A percentile compares a stretch with the other conserved stretches of the same genome.
Conservation (phyloP, 2,329 filamentous ascomycete species). For the Aspergillus uvarum region DNA sequence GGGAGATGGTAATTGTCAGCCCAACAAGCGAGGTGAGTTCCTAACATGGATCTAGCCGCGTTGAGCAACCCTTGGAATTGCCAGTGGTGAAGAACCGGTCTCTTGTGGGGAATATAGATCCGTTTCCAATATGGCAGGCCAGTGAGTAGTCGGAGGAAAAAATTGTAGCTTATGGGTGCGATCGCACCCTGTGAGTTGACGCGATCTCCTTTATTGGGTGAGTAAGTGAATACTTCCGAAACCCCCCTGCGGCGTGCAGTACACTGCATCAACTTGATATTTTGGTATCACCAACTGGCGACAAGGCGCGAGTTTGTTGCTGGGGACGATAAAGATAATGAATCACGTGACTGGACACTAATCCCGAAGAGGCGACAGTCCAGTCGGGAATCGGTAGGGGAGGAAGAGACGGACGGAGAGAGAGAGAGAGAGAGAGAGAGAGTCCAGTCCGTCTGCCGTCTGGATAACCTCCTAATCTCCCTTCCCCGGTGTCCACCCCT, state of each 20-base stretch:
- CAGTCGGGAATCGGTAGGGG: slow-evolving; percentile 21
- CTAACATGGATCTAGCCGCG: no score
- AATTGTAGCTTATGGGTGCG: background rate
- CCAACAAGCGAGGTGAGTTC: no score
- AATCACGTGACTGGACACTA: slow-evolving; percentile 23
- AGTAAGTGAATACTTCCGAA: background rate
- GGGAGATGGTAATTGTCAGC: no score
- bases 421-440: background rate
- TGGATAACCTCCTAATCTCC: slow-evolving; percentile 26
- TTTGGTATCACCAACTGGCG: slow-evolving; percentile 1
- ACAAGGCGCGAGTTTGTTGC: background rate
- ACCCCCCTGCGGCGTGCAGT: background rate
- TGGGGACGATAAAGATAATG: background rate
- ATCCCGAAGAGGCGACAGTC: slow-evolving; percentile 17
- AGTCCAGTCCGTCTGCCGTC: slow-evolving; percentile 8
- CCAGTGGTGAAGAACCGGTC: background rate
- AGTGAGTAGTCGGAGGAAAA: background rate
- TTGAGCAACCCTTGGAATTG: no score
- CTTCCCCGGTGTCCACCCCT: slow-evolving; percentile 15
- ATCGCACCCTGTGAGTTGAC: background rate
- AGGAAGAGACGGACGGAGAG: background rate
- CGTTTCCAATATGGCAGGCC: background rate
- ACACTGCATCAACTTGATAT: background rate
- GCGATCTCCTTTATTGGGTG: background rate
- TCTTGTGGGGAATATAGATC: background rate